Evolutionary conservation across 495 filamentous ascomycete genomes (phyloP).

Genomic region (Aspergillus conjunctus): DNA sequence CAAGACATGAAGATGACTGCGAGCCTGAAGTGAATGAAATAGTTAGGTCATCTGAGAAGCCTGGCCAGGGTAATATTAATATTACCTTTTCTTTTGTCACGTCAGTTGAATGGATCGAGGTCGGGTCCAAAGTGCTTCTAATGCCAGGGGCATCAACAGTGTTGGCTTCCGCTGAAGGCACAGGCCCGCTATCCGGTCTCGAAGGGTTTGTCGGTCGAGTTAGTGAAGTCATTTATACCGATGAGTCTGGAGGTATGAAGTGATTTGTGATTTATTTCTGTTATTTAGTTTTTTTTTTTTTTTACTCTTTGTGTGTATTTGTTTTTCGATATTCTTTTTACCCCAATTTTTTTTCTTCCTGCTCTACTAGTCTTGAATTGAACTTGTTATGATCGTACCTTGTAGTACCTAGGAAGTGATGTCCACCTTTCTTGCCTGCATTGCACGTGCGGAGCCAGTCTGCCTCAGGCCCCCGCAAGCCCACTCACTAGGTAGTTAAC

Average conservation of each 20-base stretch:
- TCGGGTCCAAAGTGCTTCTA: constrained; percentile 76
- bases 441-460: constrained; percentile 1
- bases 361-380: no score
- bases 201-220: constrained; percentile 54
- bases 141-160: constrained; percentile 60
- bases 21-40: constrained; percentile 24
- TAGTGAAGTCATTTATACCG: constrained; percentile 38
- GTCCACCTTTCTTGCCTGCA: not conserved
- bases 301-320: not conserved
- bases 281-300: not conserved
- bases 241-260: constrained; percentile 8
- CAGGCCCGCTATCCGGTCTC: constrained; percentile 37
- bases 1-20: constrained; percentile 40
- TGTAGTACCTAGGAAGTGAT: not conserved
- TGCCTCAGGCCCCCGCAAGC: constrained; percentile 1
- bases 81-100: constrained; percentile 76
- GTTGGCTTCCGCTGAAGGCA: constrained; percentile 34
- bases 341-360: not conserved
- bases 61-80: constrained; percentile 48
- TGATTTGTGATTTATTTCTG: not conserved
- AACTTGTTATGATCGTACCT: no score
- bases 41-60: constrained; percentile 32
- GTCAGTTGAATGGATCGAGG: constrained; percentile 81
- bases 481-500: constrained; percentile 4
- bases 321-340: not conserved